Evolutionary conservation across 2,329 filamentous ascomycete species (phyloP).

Genomic region (Cryphonectria carpinicola): DNA sequence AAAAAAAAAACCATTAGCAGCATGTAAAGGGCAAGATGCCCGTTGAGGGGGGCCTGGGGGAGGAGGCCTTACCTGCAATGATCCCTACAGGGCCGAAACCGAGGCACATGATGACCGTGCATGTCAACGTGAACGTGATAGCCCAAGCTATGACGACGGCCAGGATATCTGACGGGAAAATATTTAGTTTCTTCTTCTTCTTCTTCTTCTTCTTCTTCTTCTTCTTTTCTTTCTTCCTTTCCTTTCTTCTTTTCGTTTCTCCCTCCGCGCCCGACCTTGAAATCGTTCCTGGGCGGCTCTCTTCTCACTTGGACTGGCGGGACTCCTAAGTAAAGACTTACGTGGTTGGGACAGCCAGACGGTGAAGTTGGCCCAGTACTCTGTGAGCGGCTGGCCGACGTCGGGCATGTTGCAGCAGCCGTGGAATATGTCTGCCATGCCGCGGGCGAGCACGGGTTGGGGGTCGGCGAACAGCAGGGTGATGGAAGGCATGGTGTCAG

Average conservation of each 20-base stretch:
- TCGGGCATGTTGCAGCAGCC: background rate
- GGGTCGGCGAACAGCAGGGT: background rate
- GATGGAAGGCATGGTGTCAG: background rate
- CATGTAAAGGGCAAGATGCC: background rate
- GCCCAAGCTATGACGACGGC: constrained; percentile 14
- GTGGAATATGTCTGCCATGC: background rate
- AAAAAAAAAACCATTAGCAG: background rate
- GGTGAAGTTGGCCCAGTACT: constrained; percentile 10
- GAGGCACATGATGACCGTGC: constrained; percentile 10
- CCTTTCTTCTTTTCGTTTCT: background rate
- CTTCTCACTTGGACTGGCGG: too few relatives aligned
- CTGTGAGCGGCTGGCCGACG: background rate
- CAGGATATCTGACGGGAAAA: constrained; percentile 1
- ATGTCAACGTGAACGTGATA: constrained; percentile 14
- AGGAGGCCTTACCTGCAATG: constrained; percentile 1
- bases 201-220: background rate
- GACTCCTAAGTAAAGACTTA: background rate
- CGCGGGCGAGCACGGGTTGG: background rate
- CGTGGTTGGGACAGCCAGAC: constrained; percentile 17
- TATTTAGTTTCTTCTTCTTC: too few relatives aligned
- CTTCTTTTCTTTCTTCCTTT: too few relatives aligned
- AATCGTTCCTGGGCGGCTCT: background rate
- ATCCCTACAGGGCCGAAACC: background rate
- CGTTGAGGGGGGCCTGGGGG: background rate
- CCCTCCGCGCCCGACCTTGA: background rate